Evolutionary conservation across 768 basidiomycete species (phyloP).

Genomic region (Lentinula sp.): DNA sequence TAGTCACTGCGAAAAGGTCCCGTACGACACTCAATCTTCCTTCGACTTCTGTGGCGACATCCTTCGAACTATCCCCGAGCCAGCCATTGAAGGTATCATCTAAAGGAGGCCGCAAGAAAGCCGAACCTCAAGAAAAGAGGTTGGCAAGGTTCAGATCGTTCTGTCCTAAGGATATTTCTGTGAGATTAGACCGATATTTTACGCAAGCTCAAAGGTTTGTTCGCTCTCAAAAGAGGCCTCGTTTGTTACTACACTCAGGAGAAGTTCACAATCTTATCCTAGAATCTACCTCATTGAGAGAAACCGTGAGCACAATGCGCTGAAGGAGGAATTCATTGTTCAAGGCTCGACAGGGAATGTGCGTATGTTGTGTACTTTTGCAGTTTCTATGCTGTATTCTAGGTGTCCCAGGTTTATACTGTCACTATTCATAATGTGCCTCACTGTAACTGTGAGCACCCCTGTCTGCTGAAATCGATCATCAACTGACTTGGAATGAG

Average conservation of each 20-base stretch:
- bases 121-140: slow-evolving; percentile 1
- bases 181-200: slow-evolving; percentile 2
- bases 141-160: background rate
- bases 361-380: background rate
- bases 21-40: background rate
- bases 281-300: slow-evolving; percentile 5
- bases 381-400: background rate
- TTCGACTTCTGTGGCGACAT: background rate
- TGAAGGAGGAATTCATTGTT: slow-evolving; percentile 3
- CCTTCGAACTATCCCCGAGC: background rate
- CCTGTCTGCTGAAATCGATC: background rate
- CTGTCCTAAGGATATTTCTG: background rate
- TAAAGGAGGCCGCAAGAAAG: background rate
- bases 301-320: background rate
- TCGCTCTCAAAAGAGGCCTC: no score
- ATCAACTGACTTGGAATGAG: background rate
- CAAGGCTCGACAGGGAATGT: slow-evolving; percentile 6
- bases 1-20: background rate
- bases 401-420: background rate
- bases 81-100: background rate
- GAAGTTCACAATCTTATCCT: background rate
- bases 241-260: background rate
- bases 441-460: background rate
- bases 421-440: slow-evolving; percentile 2
- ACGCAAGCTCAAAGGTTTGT: slow-evolving; percentile 2